A percentile compares a stretch with the other conserved stretches of the same genome.
phyloP scores from a whole-genome alignment of 352 stramenopile species.

The Detonula confervacea region DNA sequence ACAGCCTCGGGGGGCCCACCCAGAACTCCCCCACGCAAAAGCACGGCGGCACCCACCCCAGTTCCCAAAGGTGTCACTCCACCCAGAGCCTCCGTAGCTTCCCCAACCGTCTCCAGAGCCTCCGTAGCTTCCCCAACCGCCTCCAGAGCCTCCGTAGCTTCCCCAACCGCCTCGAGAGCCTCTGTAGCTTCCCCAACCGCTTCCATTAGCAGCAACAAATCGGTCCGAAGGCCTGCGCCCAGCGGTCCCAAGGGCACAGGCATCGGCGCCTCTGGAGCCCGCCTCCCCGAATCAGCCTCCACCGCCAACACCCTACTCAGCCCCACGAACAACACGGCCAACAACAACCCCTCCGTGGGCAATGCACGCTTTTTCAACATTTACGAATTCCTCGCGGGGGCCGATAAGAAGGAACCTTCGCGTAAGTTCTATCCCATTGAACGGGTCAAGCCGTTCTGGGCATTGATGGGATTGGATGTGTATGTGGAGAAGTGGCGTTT shows the following conservation, averaged over 20 bases:
- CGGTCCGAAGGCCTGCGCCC: background rate
- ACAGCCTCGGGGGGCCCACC: too few species aligned
- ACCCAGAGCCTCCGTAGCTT: too few species aligned
- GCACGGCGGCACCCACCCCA: too few species aligned
- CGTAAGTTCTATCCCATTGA: slow-evolving; percentile 85
- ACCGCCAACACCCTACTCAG: too few species aligned
- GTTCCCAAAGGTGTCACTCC: too few species aligned
- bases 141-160: too few species aligned
- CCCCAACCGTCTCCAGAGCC: too few species aligned
- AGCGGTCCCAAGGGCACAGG: background rate
- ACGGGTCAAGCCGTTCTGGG: slow-evolving; percentile 82
- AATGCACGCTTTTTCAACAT: slow-evolving; percentile 74
- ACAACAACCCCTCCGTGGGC: slow-evolving; percentile 14
- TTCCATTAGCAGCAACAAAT: background rate
- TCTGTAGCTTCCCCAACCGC: background rate
- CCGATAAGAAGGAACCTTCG: slow-evolving; percentile 71
- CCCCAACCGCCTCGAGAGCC: too few species aligned
- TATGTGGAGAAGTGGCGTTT: slow-evolving; percentile 63
- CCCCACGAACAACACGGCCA: background rate
- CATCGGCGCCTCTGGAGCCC: background rate
- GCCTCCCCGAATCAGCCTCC: slow-evolving; percentile 9
- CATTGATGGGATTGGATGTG: slow-evolving; percentile 81
- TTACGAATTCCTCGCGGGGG: slow-evolving; percentile 81
- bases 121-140: too few species aligned
- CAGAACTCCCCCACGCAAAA: too few species aligned